Evolutionary conservation across 73 alveolate species (phyloP), one percentile per base, ranked within the genome.

Genomic region (Paramecium pentaurelia): DNA sequence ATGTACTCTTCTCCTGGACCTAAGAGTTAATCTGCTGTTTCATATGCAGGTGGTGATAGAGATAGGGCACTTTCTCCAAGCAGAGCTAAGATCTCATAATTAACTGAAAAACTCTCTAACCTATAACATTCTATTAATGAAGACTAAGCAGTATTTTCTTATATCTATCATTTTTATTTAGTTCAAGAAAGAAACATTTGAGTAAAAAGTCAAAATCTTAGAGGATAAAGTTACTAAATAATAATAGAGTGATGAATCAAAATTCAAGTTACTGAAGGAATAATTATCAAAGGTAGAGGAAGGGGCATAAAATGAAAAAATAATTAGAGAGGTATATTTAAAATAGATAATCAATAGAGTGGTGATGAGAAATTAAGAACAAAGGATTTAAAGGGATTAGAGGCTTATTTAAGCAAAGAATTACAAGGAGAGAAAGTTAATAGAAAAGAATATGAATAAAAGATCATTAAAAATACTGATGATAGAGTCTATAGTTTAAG

Each of bases 401-500:
- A 96, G 30, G 95, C 85, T 60, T 77, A 71, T 88, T 84, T 95
- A n/a, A 54, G 77, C 16, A 95, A 93, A 49, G 98, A 96, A 68
- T 93, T 95, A 20, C 75, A 93, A 83, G 88, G 92, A 14, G 97
- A 95, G 83, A 96, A 95, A 86, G 75, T 92, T 70, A 93, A 77
- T 44, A 80, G 98, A 37, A 96, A 93, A 60, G 98, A 96, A 47
- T 86, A 92, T 60, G 97, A 96, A 73, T 87, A 89, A 20, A 96
- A 96, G 85, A 87, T 93, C 9, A 54, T 92, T 2, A 95, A 95
- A 42, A 70, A 90, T 54, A 86, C 93, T 40, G 97, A 96, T 60
- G 98, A 96, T 70, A 93, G 93, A 44, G 94, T 96, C 6, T 96
- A 73, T 84, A 60, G 95, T 38, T 47, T 96, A 37, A 95, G 92